Base-by-base conservation (phyloP, 768 basidiomycete species). In the Pulveroboletus ravenelii region DNA sequence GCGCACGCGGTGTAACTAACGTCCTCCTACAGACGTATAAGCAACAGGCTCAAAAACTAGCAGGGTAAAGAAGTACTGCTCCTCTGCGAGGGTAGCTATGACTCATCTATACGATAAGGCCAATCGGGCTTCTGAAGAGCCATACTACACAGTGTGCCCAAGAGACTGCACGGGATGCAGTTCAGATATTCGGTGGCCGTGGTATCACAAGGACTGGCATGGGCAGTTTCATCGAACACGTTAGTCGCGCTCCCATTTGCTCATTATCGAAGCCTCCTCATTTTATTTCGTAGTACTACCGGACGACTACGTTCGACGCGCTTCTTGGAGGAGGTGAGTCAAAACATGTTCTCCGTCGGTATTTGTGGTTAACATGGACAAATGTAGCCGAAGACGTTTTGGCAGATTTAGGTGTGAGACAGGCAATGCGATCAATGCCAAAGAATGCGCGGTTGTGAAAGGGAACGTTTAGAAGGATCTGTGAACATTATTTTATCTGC, bases 101-200 rank as follows among this genome's bases (percentile, higher is more conserved):
- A 49, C 31, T 50, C 18, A 46, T 34, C 20, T 48, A 23, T 29
- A 2, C 43, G 27, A 44, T 50, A 58, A 81, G 82, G 5, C 89
- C 85, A 54, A 89, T 93, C 50, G 90, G 75, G 6, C 76, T 93
- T 56, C 67, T 91, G 59, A 93, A 93, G 74, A 85, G 82, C 74
- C 82, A 84, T 58, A 76, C 79, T 31, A 92, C 92, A 3, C 77
- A 80, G 32, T 78, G 78, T 14, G 88, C 87, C 0, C 87, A 89
- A 61, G 84, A 88, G 35, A 89, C 89, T 15, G 86, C 89, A 14
- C 76, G 79, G 51, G 90, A 93, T 59, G 89, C 91, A 2, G 77
- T 79, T 6, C 72, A 86, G 74, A 79, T 92, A 55, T 92, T 91
- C 55, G 89, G 91, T 56, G 92, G 91, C 9, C 80, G 92, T 48